Evolutionary conservation across 2,329 filamentous ascomycete species (phyloP), one percentile per base, ranked within the genome.

Genomic region (Fusarium sarcochroum): DNA sequence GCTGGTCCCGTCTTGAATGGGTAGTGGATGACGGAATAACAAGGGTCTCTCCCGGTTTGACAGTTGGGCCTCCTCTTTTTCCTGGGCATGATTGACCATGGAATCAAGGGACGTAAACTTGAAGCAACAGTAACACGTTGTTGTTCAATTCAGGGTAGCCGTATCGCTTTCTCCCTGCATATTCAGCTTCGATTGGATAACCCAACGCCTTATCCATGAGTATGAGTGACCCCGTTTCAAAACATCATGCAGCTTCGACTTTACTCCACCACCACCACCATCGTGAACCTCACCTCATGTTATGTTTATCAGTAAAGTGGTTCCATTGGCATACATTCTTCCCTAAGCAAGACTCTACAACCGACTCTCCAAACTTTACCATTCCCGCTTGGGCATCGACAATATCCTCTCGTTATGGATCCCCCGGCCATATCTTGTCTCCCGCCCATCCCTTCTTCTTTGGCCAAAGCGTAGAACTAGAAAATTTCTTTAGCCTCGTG

Each of bases 41-140:
- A 69, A 71, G 55, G 55, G 53, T 62, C 46, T 45, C 52, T 61
- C 54, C 67, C 58, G 49, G 58, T 64, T 64, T 69, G 66, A 62
- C 63, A 70, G 62, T 66, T 67, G 46, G 46, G 45, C 30, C 44
- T 59, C 20, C 20, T 41, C 20, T 23, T 41, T 7, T 17, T n/a
- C n/a, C 20, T 41, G 21, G 38, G 40, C 15, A 15, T 27, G 25
- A 27, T 27, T 27, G 25, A 27, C 25, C 25, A 8, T 27, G 25
- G 25, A 10, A 27, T 9, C 25, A 27, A 27, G 25, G 25, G 25
- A 30, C 10, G 5, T 11, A 30, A 30, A 30, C 10, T 30, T 30
- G 27, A 30, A 30, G 27, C 27, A 30, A 30, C 27, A 30, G 27
- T 30, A 63, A 50, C 50, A 63, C 58, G 50, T 63, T 50, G 45